Evolutionary conservation across 164 flowering plant genomes (phyloP).

Genomic region (Chimonanthus praecox): DNA sequence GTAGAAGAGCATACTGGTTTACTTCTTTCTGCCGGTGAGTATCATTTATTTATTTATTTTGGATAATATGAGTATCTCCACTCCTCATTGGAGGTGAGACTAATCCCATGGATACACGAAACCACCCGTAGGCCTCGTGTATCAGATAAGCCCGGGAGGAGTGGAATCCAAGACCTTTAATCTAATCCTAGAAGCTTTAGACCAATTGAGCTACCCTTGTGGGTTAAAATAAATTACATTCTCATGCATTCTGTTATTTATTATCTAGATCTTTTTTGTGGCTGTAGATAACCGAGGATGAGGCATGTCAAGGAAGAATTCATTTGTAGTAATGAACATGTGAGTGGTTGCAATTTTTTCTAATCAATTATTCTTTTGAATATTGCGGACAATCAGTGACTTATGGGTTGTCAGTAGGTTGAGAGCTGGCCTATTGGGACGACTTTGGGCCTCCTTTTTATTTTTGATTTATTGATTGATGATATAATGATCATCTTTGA

Average conservation of each 20-base stretch:
- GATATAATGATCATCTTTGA: neutral
- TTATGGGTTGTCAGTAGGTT: neutral
- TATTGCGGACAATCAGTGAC: neutral
- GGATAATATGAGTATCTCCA: no score
- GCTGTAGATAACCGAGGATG: conserved; percentile 1
- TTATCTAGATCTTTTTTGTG: neutral
- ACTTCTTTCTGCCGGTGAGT: neutral
- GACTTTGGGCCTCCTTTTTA: neutral
- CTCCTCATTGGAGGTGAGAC: no score
- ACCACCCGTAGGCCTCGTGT: no score
- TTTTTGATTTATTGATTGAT: neutral
- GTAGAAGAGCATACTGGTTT: neutral
- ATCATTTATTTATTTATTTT: no score
- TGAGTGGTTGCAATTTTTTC: conserved; percentile 4
- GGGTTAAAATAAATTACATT: neutral
- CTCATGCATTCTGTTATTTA: neutral
- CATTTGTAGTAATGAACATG: conserved; percentile 2
- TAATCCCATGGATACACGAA: no score
- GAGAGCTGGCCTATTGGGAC: neutral
- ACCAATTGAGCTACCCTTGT: neutral
- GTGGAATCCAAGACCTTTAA: no score
- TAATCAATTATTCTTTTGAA: neutral
- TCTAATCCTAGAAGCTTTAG: neutral
- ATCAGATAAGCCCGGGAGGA: no score
- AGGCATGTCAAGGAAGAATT: conserved; percentile 13